Conservation (phyloP, 352 stramenopile species). For the Phytophthora capsici region DNA sequence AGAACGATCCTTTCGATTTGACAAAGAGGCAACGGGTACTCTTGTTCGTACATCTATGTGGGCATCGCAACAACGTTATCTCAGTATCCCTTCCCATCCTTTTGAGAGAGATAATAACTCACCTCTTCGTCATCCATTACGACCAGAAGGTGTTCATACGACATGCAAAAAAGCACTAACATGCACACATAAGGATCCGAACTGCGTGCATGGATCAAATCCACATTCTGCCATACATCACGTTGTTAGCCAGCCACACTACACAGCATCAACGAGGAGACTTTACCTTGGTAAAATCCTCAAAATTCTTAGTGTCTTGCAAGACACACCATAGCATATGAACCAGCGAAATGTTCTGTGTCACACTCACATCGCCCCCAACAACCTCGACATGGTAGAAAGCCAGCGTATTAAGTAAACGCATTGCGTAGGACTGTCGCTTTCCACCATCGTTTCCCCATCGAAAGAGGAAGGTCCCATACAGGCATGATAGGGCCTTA, state of each 20-base stretch:
- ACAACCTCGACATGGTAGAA: constrained; percentile 53
- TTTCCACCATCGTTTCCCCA: constrained; percentile 57
- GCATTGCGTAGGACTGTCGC: constrained; percentile 48
- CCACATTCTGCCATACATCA: constrained; percentile 42
- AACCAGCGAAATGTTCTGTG: constrained; percentile 44
- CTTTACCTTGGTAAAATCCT: constrained; percentile 56
- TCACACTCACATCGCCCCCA: constrained; percentile 5
- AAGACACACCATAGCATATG: constrained; percentile 67
- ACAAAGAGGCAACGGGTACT: constrained; percentile 69
- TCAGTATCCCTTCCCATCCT: neutral
- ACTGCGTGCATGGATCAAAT: constrained; percentile 46
- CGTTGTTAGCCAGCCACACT: neutral
- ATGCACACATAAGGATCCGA: constrained; percentile 57
- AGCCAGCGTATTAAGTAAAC: constrained; percentile 63
- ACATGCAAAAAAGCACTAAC: constrained; percentile 61
- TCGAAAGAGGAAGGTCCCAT: constrained; percentile 60
- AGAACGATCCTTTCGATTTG: constrained; percentile 70
- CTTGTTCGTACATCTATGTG: constrained; percentile 69
- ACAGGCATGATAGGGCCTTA: constrained; percentile 50
- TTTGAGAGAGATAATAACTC: neutral
- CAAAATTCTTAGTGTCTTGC: constrained; percentile 61
- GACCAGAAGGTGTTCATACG: constrained; percentile 69
- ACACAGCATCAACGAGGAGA: neutral
- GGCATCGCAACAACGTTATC: neutral
- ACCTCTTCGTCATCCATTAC: constrained; percentile 81